Evolutionary conservation across 1,284 basidiomycete genomes (phyloP).

Genomic region (Sanghuangporus weigelae): DNA sequence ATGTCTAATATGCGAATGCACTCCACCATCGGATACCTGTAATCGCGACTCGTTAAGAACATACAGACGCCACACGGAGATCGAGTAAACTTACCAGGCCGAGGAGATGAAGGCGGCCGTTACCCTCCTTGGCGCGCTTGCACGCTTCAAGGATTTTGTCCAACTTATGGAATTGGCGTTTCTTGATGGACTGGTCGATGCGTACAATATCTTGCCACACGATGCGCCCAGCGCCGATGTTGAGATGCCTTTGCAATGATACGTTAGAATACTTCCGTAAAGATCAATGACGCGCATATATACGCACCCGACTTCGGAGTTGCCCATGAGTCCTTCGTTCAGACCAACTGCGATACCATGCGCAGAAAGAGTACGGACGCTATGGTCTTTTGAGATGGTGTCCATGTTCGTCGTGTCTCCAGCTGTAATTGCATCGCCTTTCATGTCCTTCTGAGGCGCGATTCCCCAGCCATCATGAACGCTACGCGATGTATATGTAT

Average conservation of each 20-base stretch:
- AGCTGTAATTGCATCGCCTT: conserved; percentile 84
- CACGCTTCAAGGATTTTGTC: conserved; percentile 65
- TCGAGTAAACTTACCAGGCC: conserved; percentile 58
- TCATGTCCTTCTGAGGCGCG: conserved; percentile 54
- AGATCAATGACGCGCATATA: background rate
- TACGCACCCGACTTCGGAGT: conserved; percentile 88
- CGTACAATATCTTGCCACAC: conserved; percentile 95
- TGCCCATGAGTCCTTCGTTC: conserved; percentile 90
- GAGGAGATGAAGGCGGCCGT: conserved; percentile 77
- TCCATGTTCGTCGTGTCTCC: conserved; percentile 86
- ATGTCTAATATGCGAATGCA: conserved; percentile 90
- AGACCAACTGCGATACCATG: conserved; percentile 86
- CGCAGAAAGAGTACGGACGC: conserved; percentile 68
- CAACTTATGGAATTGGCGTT: conserved; percentile 79
- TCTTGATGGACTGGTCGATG: conserved; percentile 88
- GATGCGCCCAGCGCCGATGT: conserved; percentile 87
- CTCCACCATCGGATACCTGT: conserved; percentile 86
- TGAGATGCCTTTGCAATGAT: conserved; percentile 61
- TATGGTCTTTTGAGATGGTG: conserved; percentile 71
- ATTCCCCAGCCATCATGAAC: conserved; percentile 96
- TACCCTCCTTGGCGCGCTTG: conserved; percentile 74
- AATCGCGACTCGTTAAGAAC: background rate
- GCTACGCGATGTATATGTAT: conserved; percentile 34
- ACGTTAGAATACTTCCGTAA: background rate
- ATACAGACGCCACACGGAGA: background rate